These are phyloP conservation scores for Cicer judaicum DNA, from an alignment of 306 rosid species.

Conservation along the genomic window DNA sequence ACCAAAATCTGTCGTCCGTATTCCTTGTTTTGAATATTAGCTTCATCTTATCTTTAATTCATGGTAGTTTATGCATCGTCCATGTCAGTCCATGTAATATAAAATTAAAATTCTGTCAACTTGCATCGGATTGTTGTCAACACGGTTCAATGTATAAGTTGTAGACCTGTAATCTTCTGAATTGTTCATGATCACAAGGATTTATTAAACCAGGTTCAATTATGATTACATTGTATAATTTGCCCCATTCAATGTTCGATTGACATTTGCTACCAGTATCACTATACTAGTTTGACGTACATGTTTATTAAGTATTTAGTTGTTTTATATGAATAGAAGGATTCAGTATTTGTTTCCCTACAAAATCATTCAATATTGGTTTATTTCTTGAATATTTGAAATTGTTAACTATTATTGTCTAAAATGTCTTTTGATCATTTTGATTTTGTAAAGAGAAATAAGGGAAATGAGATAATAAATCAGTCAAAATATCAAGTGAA, in stretches of 20 bases:
- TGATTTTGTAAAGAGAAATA: too few relatives aligned
- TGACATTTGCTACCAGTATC: too few relatives aligned
- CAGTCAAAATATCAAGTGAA: too few relatives aligned
- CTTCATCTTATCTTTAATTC: conserved; percentile 42
- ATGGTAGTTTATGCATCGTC: conserved; percentile 39
- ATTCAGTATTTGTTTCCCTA: too few relatives aligned
- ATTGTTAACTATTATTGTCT: too few relatives aligned
- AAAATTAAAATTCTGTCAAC: conserved; percentile 45
- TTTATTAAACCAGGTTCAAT: conserved; percentile 14
- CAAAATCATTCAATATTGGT: too few relatives aligned
- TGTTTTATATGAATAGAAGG: too few relatives aligned
- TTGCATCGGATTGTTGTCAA: conserved; percentile 45
- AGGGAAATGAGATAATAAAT: too few relatives aligned
- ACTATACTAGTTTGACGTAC: too few relatives aligned
- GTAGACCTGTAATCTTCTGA: conserved; percentile 16
- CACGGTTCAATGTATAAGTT: conserved; percentile 43
- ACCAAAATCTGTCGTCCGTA: conserved; percentile 36
- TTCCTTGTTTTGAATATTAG: conserved; percentile 45
- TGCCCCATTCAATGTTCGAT: not conserved
- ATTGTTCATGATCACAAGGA: conserved; percentile 25
- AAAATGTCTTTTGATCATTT: too few relatives aligned
- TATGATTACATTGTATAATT: not conserved
- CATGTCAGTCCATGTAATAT: conserved; percentile 51
- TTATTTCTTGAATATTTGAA: too few relatives aligned
- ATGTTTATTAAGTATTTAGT: too few relatives aligned